phyloP scores from a whole-genome alignment of 495 filamentous ascomycete genomes.

The Xylaria scruposa region DNA sequence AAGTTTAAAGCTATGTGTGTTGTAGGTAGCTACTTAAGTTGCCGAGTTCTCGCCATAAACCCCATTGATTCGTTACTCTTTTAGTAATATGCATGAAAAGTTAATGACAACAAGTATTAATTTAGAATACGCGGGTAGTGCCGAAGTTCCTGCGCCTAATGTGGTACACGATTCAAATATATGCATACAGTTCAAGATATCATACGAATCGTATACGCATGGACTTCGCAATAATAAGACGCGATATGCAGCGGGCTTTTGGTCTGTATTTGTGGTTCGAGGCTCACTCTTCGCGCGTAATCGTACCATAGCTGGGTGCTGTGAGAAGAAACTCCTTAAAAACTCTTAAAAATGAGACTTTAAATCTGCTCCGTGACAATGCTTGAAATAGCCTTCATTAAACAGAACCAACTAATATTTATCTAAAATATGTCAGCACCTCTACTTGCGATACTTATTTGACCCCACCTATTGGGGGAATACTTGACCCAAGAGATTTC shows the following conservation, averaged over 20 bases:
- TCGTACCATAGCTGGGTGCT: neutral
- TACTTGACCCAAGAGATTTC: neutral
- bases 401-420: neutral
- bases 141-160: neutral
- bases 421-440: neutral
- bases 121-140: neutral
- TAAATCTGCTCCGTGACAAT: neutral
- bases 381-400: neutral
- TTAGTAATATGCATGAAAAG: neutral
- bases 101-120: neutral
- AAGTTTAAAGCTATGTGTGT: no score
- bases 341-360: neutral
- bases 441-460: neutral
- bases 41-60: no score
- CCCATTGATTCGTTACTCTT: no score
- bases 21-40: no score
- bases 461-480: neutral
- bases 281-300: neutral
- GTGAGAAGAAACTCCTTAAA: neutral
- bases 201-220: neutral
- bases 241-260: neutral
- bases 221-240: neutral
- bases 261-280: neutral
- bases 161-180: neutral
- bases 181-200: neutral